Conservation (phyloP, 2,329 filamentous ascomycete genomes). For the Cercospora sesami region DNA sequence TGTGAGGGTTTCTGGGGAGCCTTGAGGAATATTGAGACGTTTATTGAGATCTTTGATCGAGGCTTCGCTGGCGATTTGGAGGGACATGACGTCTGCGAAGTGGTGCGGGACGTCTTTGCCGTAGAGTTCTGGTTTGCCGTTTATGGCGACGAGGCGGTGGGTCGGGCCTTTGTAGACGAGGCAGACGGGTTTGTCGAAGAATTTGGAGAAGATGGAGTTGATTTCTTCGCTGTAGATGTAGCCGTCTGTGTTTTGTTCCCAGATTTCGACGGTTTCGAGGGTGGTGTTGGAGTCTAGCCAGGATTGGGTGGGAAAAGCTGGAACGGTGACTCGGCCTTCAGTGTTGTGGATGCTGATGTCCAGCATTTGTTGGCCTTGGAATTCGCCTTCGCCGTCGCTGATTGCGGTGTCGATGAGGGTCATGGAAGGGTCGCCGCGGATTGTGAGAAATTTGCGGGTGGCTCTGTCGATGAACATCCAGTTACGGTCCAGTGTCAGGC, state of each 20-base stretch:
- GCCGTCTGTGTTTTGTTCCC: slow-evolving; percentile 59
- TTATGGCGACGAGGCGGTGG: slow-evolving; percentile 56
- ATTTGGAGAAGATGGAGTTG: slow-evolving; percentile 56
- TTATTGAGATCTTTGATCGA: slow-evolving; percentile 60
- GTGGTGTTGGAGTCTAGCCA: slow-evolving; percentile 59
- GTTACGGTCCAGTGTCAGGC: slow-evolving; percentile 62
- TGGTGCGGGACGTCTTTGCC: slow-evolving; percentile 50
- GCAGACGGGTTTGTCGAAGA: slow-evolving; percentile 57
- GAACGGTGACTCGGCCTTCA: slow-evolving; percentile 51
- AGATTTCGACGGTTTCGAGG: slow-evolving; percentile 56
- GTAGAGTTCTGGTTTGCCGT: slow-evolving; percentile 55
- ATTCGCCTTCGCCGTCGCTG: slow-evolving; percentile 38
- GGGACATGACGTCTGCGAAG: slow-evolving; percentile 61
- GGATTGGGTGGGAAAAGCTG: slow-evolving; percentile 54
- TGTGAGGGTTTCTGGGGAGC: slow-evolving; percentile 49
- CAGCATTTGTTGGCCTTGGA: slow-evolving; percentile 44
- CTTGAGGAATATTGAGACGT: slow-evolving; percentile 47
- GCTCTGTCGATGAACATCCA: slow-evolving; percentile 64
- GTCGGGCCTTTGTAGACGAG: slow-evolving; percentile 64
- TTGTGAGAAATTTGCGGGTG: slow-evolving; percentile 60
- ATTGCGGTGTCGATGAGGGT: slow-evolving; percentile 61
- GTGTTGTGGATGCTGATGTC: slow-evolving; percentile 51
- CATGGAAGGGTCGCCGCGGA: slow-evolving; percentile 62
- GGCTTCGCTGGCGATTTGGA: slow-evolving; percentile 57
- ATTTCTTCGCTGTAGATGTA: slow-evolving; percentile 55